These are phyloP conservation scores for Myxozyma sirexii DNA, from an alignment of 805 yeast species.

Conservation along the genomic window DNA sequence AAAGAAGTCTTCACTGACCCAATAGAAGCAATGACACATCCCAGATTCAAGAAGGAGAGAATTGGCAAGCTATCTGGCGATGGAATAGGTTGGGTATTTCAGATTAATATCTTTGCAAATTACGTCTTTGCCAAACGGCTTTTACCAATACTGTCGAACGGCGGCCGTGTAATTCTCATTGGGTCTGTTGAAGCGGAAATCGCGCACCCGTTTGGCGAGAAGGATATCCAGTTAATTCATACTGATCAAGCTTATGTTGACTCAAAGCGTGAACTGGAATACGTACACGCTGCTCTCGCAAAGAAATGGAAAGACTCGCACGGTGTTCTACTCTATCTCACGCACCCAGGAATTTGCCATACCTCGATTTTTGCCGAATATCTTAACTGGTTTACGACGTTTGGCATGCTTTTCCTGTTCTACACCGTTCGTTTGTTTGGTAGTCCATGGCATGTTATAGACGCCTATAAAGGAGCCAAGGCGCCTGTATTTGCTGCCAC, in stretches of 20 bases:
- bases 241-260: slow-evolving; percentile 82
- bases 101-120: slow-evolving; percentile 96
- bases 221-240: slow-evolving; percentile 72
- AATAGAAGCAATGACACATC: slow-evolving; percentile 81
- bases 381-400: slow-evolving; percentile 76
- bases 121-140: slow-evolving; percentile 77
- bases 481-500: slow-evolving; percentile 74
- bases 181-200: slow-evolving; percentile 82
- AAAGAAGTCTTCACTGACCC: slow-evolving; percentile 69
- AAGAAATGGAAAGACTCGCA: slow-evolving; percentile 49
- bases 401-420: slow-evolving; percentile 83
- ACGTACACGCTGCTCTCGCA: slow-evolving; percentile 75
- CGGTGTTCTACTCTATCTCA: slow-evolving; percentile 71
- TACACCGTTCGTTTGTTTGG: slow-evolving; percentile 82
- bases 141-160: slow-evolving; percentile 54
- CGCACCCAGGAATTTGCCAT: slow-evolving; percentile 93
- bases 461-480: slow-evolving; percentile 87
- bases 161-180: slow-evolving; percentile 80
- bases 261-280: slow-evolving; percentile 83
- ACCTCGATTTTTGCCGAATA: slow-evolving; percentile 71
- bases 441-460: slow-evolving; percentile 84
- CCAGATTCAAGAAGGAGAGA: slow-evolving; percentile 80
- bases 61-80: slow-evolving; percentile 76
- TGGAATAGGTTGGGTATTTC: slow-evolving; percentile 84
- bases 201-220: slow-evolving; percentile 61